These are phyloP conservation scores for Sporisorium scitamineum DNA, from an alignment of 1,284 basidiomycete genomes.

Conservation along the genomic window DNA sequence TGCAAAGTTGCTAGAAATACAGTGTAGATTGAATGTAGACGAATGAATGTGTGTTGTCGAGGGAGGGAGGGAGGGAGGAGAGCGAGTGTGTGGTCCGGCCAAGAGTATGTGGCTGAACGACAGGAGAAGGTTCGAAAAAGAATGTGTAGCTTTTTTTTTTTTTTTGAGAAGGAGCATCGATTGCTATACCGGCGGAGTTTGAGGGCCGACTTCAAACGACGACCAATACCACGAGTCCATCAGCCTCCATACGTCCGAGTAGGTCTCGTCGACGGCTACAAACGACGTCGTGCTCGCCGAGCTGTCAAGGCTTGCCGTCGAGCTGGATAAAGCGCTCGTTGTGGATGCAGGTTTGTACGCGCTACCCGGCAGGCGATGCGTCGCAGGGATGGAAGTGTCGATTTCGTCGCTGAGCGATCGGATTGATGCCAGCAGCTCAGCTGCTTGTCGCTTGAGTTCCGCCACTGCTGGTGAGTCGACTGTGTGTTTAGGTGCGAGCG, in stretches of 20 bases:
- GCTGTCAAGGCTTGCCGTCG: too few relatives aligned
- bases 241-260: constrained; percentile 27
- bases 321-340: not conserved
- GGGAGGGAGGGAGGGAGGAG: not conserved
- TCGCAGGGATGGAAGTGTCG: constrained; percentile 23
- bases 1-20: not conserved
- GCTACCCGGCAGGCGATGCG: constrained; percentile 22
- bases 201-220: constrained; percentile 19
- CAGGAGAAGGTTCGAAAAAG: not conserved
- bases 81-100: too few relatives aligned
- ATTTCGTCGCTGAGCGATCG: constrained; percentile 22
- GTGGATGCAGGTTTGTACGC: not conserved
- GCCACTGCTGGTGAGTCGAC: not conserved
- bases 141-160: not conserved
- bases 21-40: not conserved
- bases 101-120: not conserved
- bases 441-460: constrained; percentile 27
- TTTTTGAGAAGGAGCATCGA: too few relatives aligned
- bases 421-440: constrained; percentile 24
- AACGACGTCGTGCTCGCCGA: constrained; percentile 6
- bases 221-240: constrained; percentile 48
- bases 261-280: constrained; percentile 26
- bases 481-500: not conserved
- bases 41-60: not conserved
- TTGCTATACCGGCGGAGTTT: not conserved